Conservation (phyloP, 2,329 filamentous ascomycete species). For the Chaetomium strumarium region DNA sequence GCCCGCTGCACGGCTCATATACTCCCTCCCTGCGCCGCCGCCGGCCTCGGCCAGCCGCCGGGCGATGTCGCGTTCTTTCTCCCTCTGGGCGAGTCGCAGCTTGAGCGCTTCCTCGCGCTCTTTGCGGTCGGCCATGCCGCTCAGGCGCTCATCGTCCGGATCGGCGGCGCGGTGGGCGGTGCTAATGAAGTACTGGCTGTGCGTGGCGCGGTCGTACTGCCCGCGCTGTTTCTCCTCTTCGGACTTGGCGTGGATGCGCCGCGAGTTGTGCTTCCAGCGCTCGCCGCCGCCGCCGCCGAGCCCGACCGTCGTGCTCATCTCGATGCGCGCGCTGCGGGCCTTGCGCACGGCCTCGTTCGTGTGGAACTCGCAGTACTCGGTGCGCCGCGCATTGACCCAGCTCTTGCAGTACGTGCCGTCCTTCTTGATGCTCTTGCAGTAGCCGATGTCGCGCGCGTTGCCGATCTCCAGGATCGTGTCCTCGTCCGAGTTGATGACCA, state of each 20-base stretch:
- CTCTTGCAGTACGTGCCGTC: conserved; percentile 73
- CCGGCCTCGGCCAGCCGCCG: conserved; percentile 60
- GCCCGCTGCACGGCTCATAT: conserved; percentile 47
- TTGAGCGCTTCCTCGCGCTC: conserved; percentile 62
- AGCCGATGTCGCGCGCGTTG: conserved; percentile 75
- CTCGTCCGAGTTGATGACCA: conserved; percentile 77
- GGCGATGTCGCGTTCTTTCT: conserved; percentile 68
- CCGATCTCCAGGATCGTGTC: conserved; percentile 91
- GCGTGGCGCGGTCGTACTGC: conserved; percentile 54
- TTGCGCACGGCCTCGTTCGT: conserved; percentile 75
- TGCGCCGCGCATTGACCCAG: conserved; percentile 86
- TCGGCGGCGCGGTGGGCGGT: conserved; percentile 24
- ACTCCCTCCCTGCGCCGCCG: conserved; percentile 62
- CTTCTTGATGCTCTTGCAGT: conserved; percentile 77
- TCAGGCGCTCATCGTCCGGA: conserved; percentile 53
- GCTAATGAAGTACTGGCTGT: conserved; percentile 50
- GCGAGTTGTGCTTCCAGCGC: conserved; percentile 7
- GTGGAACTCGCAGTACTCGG: conserved; percentile 89
- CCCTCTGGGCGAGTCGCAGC: conserved; percentile 57
- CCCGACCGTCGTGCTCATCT: conserved; percentile 64
- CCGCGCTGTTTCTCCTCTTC: conserved; percentile 39
- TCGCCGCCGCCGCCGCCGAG: conserved; percentile 37
- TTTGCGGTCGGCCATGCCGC: conserved; percentile 49
- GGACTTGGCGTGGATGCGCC: conserved; percentile 19
- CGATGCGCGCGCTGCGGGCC: conserved; percentile 59